These are phyloP conservation scores for Logfia minima DNA, from an alignment of 129 eudicot genomes.

Conservation along the genomic window DNA sequence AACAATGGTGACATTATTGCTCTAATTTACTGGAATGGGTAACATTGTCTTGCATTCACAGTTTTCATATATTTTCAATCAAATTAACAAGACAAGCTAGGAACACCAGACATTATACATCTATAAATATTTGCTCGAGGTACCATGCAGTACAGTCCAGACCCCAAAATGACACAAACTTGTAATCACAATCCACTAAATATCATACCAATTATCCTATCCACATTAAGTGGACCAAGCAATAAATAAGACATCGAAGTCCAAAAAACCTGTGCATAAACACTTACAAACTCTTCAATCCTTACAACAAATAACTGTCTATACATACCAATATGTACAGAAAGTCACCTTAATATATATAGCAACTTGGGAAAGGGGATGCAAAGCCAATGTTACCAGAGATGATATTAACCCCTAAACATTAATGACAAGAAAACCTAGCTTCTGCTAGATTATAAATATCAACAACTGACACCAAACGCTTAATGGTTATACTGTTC, in stretches of 20 bases:
- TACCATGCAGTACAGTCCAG: background rate
- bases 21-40: background rate
- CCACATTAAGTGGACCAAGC: constrained; percentile 8
- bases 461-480: background rate
- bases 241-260: background rate
- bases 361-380: background rate
- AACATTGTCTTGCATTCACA: background rate
- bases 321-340: background rate
- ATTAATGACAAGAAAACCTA: background rate
- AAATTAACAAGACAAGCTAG: background rate
- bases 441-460: background rate
- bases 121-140: background rate
- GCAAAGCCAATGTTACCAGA: constrained; percentile 4
- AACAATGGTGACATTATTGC: background rate
- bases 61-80: background rate
- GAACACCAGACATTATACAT: background rate
- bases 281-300: constrained; percentile 2
- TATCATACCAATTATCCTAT: background rate
- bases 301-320: background rate
- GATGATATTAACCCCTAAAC: background rate
- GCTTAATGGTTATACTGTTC: background rate
- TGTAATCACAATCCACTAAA: background rate
- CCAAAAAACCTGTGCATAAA: background rate
- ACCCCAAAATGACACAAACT: background rate
- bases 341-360: constrained; percentile 1